These are phyloP conservation scores for Teratosphaeria gauchensis DNA, from an alignment of 2,329 filamentous ascomycete species.

Conservation along the genomic window DNA sequence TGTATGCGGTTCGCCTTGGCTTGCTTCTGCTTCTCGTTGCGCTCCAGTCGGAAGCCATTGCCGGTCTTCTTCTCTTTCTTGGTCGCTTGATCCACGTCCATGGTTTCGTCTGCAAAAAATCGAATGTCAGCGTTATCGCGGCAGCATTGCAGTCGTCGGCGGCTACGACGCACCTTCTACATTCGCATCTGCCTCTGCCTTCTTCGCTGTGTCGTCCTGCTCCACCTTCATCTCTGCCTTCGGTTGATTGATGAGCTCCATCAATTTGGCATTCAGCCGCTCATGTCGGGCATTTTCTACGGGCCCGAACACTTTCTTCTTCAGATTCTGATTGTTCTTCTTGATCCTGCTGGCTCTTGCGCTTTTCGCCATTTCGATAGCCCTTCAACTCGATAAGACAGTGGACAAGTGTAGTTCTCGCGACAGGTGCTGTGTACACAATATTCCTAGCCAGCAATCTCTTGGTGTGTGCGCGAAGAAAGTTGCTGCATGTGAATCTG, in stretches of 20 bases:
- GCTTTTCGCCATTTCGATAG: slow-evolving; percentile 70
- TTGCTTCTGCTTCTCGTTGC: slow-evolving; percentile 5
- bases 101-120: slow-evolving; percentile 3
- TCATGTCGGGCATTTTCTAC: slow-evolving; percentile 69
- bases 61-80: not conserved
- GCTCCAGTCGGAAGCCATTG: slow-evolving; percentile 2
- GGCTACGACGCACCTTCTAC: slow-evolving; percentile 1
- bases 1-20: slow-evolving; percentile 6
- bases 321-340: slow-evolving; percentile 71
- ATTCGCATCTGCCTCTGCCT: slow-evolving; percentile 8
- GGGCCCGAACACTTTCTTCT: slow-evolving; percentile 74
- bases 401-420: too few relatives aligned
- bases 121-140: not conserved
- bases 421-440: not conserved
- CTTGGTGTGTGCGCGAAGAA: not conserved
- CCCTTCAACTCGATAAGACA: not conserved
- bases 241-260: slow-evolving; percentile 68
- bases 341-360: slow-evolving; percentile 70
- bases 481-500: not conserved
- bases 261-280: slow-evolving; percentile 74
- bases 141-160: not conserved
- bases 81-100: slow-evolving; percentile 4
- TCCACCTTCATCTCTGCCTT: slow-evolving; percentile 41
- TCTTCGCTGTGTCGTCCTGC: slow-evolving; percentile 7
- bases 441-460: not conserved